Evolutionary conservation across 192 early-diverging fungal species (phyloP), one percentile per base, ranked within the genome.

Genomic region (Coemansia sp.): DNA sequence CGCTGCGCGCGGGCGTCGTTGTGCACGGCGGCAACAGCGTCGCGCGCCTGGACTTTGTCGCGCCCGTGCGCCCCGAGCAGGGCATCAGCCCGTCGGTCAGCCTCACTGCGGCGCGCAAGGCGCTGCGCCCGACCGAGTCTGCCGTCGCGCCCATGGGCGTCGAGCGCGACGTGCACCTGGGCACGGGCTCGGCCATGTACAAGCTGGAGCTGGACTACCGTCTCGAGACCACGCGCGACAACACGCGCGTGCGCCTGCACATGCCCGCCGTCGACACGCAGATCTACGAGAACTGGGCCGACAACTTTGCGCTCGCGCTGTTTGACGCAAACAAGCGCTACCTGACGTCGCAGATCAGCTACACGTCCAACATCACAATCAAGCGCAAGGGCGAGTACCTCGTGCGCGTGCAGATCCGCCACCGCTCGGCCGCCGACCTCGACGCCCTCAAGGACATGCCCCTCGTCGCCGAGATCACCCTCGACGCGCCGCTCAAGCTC

Each of bases 311-410:
- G 9, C 60, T 80, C 55, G 65, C 80, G 56, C 82, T 98, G 4
- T 94, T 85, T 64, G 93, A 98, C 66, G 78, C 74, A 11, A 88
- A 92, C 81, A 89, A 93, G 81, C 83, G 86, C 53, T 70, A 88
- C 6, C 50, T 93, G 18, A 83, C 77, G 0, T 83, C 80, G 21
- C 74, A 88, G 45, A 91, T 91, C 75, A 82, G 89, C 23, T 95
- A 92, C 67, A 64, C 89, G 23, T 87, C 86, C 52, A 62, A 58
- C 0, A 58, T 91, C 19, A 88, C 88, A 33, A 64, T 98, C 8
- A 62, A 73, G 22, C 81, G 83, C 58, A 84, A 86, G 69, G 97
- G 97, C 27, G 92, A 91, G 42, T 97, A 97, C 69, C 83, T 84
- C 4, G 73, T 95, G 24, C 88, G 86, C 22, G 88, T 87, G 28